Base-by-base conservation (phyloP, 345 rosid species). In the Camelina neglecta region DNA sequence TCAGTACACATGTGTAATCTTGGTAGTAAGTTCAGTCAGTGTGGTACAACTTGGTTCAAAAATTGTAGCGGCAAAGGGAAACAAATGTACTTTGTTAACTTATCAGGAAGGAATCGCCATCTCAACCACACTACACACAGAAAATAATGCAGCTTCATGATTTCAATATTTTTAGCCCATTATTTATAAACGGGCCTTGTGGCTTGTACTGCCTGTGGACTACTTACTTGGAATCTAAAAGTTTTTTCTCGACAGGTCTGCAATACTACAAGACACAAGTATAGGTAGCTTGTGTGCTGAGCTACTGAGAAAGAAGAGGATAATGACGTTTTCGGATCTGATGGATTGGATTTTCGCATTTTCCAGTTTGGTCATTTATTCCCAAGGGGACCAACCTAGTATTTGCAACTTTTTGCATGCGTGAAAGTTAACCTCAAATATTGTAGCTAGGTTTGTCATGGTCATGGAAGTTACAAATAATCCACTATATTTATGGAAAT, bases 291-390 rank as follows among this genome's bases (percentile, higher is more conserved):
- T 29, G 31, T 29, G 31, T 3, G 31, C 31, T 29, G 31, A 29
- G 31, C 31, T 29, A 29, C 31, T 5, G 31, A 56, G 41, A 51
- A 24, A 10, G 11, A 39, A 7, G 8, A 49, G 58, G 41, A 69
- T 16, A 29, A 26, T 16, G 73, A 69, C 64, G 49, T 29, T 23
- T 29, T 29, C 10, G 41, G 42, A 69, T 56, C 26, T 55, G 18
- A 20, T 42, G 51, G 18, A 39, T 39, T n/a, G 31, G 16, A 39
- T 39, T 54, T 39, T 69, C 2, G 8, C 33, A 4, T 11, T 21
- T 67, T 39, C 13, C 49, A 38, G 15, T 53, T 38, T 67, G 35
- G 60, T 53, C 36, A 36, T 67, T 60, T 54, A 31, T 21, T 67
- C 71, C 21, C 36, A 13, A 4, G 21, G 8, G 8, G 47, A 9